These are phyloP conservation scores for Trypethelium eluteriae DNA, from an alignment of 495 filamentous ascomycete genomes.

Conservation along the genomic window DNA sequence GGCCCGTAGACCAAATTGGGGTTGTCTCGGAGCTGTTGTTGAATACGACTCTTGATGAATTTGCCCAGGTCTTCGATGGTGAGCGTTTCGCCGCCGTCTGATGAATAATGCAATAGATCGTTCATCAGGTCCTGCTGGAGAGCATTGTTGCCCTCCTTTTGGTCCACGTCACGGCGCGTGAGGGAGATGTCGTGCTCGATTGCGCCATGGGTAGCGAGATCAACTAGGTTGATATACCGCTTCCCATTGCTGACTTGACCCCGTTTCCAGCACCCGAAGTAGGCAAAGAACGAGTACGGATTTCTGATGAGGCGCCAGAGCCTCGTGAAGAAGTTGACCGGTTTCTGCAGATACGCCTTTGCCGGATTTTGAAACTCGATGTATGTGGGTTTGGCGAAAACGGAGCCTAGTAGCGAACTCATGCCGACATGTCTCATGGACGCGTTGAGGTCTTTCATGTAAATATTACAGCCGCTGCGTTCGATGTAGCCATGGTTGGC, in stretches of 20 bases:
- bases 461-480: slow-evolving; percentile 13
- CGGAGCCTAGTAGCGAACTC: slow-evolving; percentile 10
- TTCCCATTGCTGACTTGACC: slow-evolving; percentile 22
- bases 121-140: slow-evolving; percentile 7
- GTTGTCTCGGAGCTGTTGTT: slow-evolving; percentile 10
- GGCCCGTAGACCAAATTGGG: slow-evolving; percentile 11
- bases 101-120: slow-evolving; percentile 4
- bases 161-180: slow-evolving; percentile 26
- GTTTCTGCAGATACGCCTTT: slow-evolving; percentile 11
- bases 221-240: slow-evolving; percentile 29
- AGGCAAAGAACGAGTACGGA: slow-evolving; percentile 26
- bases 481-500: slow-evolving; percentile 15
- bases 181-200: slow-evolving; percentile 38
- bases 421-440: slow-evolving; percentile 12
- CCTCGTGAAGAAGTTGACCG: neutral
- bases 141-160: slow-evolving; percentile 18
- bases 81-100: slow-evolving; percentile 7
- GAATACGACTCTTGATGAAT: slow-evolving; percentile 12
- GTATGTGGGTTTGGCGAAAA: slow-evolving; percentile 10
- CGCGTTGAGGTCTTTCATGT: slow-evolving; percentile 10
- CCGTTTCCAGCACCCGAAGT: slow-evolving; percentile 24
- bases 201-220: slow-evolving; percentile 26
- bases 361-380: slow-evolving; percentile 11
- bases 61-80: slow-evolving; percentile 12
- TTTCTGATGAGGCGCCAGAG: slow-evolving; percentile 20